Evolutionary conservation across 2,329 filamentous ascomycete genomes (phyloP).

Genomic region (Fusarium longipes): DNA sequence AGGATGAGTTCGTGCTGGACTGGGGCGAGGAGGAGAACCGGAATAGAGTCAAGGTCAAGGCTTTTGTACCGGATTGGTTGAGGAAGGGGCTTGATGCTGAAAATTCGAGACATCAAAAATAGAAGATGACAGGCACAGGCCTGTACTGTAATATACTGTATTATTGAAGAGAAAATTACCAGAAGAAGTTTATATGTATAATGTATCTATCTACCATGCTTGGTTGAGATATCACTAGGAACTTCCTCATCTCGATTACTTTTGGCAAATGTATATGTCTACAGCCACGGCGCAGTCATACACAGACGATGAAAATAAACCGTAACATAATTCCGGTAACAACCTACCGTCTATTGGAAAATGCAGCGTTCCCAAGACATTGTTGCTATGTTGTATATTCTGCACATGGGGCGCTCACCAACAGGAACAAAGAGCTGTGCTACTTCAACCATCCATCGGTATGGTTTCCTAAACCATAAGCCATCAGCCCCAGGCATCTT

Average conservation of each 20-base stretch:
- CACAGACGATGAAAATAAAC: conserved; percentile 4
- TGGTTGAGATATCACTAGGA: no score
- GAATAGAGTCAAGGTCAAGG: conserved; percentile 70
- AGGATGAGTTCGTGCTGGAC: conserved; percentile 71
- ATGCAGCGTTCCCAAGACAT: neutral
- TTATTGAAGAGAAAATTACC: neutral
- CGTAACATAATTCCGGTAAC: neutral
- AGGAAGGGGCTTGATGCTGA: conserved; percentile 54
- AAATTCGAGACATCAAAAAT: conserved; percentile 33
- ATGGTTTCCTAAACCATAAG: neutral
- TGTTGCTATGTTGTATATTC: conserved; percentile 24
- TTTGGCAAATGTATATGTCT: neutral
- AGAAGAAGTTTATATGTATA: neutral
- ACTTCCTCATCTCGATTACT: neutral
- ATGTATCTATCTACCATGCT: neutral
- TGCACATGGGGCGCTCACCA: conserved; percentile 10
- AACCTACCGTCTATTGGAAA: neutral
- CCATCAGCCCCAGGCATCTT: neutral
- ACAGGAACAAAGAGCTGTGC: neutral
- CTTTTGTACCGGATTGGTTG: conserved; percentile 86
- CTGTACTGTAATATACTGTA: conserved; percentile 29
- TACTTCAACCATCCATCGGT: neutral
- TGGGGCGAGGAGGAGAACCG: conserved; percentile 58
- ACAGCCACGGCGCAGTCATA: neutral
- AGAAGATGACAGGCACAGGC: neutral